A percentile compares a stretch with the other conserved stretches of the same genome.
phyloP scores from a whole-genome alignment of 805 yeast genomes.

The Torulaspora franciscae region DNA sequence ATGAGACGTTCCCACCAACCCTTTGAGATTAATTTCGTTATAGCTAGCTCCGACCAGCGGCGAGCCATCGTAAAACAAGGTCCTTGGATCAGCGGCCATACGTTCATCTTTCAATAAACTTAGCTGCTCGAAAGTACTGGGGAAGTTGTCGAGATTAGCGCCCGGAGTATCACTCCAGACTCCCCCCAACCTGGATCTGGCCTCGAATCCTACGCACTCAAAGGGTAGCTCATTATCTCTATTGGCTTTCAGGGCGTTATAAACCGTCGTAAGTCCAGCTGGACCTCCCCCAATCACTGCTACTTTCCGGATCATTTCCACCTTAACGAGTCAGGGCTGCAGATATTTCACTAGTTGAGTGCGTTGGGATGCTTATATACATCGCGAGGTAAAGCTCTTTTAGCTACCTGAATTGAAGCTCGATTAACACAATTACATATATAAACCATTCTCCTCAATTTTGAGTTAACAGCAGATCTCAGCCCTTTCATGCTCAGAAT shows the following conservation, averaged over 20 bases:
- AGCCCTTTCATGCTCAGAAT: too few relatives aligned
- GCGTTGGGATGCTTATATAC: background rate
- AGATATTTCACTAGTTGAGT: too few relatives aligned
- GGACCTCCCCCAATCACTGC: slow-evolving; percentile 26
- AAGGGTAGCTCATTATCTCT: slow-evolving; percentile 25
- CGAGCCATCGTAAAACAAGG: slow-evolving; percentile 16
- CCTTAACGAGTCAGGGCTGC: background rate
- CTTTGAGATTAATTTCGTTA: slow-evolving; percentile 9
- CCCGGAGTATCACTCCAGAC: slow-evolving; percentile 37
- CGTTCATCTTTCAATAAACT: slow-evolving; percentile 4
- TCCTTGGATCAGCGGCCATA: slow-evolving; percentile 9
- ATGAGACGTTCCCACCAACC: slow-evolving; percentile 15
- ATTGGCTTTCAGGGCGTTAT: slow-evolving; percentile 14
- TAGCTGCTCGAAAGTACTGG: slow-evolving; percentile 14
- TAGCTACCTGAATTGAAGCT: background rate
- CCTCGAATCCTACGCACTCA: slow-evolving; percentile 42
- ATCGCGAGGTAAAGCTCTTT: slow-evolving; percentile 2
- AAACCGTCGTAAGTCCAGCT: slow-evolving; percentile 17
- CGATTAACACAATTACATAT: background rate
- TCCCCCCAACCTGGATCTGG: slow-evolving; percentile 42
- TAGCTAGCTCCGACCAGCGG: slow-evolving; percentile 13
- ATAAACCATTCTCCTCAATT: background rate
- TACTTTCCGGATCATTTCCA: slow-evolving; percentile 17
- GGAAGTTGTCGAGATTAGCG: slow-evolving; percentile 7
- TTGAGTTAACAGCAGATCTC: too few relatives aligned